Percentiles rank a stretch among this genome's conserved stretches.
Conservation (phyloP, 1,139 yeast species). For the Entelexis paramagnoliae region DNA sequence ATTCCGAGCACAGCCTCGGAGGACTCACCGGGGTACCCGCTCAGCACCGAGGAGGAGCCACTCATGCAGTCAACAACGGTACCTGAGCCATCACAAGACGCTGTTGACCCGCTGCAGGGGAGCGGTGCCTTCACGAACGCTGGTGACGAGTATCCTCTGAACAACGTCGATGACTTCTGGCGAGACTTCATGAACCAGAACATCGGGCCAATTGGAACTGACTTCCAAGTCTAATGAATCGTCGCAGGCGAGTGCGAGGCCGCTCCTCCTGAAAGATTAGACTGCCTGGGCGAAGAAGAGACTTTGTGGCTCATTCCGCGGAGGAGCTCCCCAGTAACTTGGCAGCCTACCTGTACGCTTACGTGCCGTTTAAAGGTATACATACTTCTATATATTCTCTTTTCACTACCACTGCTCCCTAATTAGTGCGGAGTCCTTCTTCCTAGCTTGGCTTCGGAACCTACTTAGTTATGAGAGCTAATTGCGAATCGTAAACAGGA, state of each 20-base stretch:
- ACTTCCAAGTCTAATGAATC: constrained; percentile 5
- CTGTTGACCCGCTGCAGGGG: neutral
- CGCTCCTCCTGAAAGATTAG: too few species aligned
- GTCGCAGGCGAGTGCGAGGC: too few species aligned
- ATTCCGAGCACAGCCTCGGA: neutral
- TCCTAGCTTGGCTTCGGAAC: too few species aligned
- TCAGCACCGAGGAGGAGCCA: neutral
- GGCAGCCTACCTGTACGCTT: too few species aligned
- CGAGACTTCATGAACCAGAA: constrained; percentile 7
- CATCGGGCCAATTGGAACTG: constrained; percentile 6
- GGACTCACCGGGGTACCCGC: neutral
- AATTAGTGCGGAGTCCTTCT: too few species aligned
- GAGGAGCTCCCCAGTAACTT: too few species aligned
- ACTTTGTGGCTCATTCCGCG: too few species aligned
- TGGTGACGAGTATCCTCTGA: constrained; percentile 5
- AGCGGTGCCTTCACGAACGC: neutral
- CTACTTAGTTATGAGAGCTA: neutral
- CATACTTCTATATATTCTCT: too few species aligned
- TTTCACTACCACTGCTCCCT: too few species aligned
- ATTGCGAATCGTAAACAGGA: neutral
- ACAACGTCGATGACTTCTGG: constrained; percentile 15
- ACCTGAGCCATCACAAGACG: neutral
- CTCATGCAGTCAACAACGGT: neutral
- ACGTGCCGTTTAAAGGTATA: too few species aligned
- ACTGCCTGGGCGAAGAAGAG: too few species aligned